These are phyloP conservation scores for Spiromastix sp. DNA, from an alignment of 2,329 filamentous ascomycete genomes.

Conservation along the genomic window DNA sequence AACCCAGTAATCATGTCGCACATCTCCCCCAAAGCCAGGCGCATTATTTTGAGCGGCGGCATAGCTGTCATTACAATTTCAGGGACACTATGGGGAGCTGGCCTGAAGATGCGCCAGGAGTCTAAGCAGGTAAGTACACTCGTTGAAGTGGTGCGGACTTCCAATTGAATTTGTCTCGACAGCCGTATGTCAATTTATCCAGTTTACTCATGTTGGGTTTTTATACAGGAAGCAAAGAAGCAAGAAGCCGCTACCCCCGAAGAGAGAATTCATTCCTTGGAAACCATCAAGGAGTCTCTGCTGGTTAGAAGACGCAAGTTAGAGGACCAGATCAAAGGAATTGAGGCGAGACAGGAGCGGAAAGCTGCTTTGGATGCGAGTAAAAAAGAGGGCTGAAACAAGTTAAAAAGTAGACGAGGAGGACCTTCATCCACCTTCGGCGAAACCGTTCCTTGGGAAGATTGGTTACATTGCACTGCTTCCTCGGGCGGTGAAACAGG, in stretches of 20 bases:
- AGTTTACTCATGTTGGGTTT: too few relatives aligned
- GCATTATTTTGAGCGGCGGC: slow-evolving; percentile 44
- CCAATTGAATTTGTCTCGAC: not conserved
- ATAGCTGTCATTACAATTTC: slow-evolving; percentile 47
- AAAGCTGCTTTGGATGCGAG: slow-evolving; percentile 12
- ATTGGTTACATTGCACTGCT: too few relatives aligned
- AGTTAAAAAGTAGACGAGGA: not conserved
- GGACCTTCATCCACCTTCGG: too few relatives aligned
- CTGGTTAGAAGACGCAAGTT: slow-evolving; percentile 42
- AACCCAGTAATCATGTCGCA: too few relatives aligned
- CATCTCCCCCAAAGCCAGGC: slow-evolving; percentile 31
- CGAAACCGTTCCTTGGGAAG: too few relatives aligned
- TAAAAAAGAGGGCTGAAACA: slow-evolving; percentile 2
- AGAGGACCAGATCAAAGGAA: slow-evolving; percentile 46
- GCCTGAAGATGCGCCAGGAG: slow-evolving; percentile 27
- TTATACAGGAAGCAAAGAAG: slow-evolving; percentile 34
- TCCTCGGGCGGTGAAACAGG: too few relatives aligned
- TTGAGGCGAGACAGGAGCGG: slow-evolving; percentile 33
- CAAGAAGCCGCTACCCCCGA: slow-evolving; percentile 40
- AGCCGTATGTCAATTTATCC: not conserved
- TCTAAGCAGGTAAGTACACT: slow-evolving; percentile 12
- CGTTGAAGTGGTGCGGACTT: too few relatives aligned
- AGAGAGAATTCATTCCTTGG: slow-evolving; percentile 46
- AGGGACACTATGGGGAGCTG: slow-evolving; percentile 51
- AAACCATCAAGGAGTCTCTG: slow-evolving; percentile 40